Evolutionary conservation across 805 yeast genomes (phyloP).

Genomic region (Maudiozyma bulderi): DNA sequence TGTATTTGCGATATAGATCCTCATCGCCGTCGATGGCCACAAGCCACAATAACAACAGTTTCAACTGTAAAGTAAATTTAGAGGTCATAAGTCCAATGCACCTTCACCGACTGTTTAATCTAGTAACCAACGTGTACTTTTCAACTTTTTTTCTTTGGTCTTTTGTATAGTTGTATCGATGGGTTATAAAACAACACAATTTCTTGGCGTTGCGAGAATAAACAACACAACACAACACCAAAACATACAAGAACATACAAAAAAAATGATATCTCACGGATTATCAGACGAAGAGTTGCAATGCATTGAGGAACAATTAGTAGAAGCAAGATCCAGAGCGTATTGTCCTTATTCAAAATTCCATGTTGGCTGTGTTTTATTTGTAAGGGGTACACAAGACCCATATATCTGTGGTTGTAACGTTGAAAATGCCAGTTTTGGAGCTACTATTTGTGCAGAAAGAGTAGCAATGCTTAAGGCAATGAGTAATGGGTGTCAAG

Average conservation of each 20-base stretch:
- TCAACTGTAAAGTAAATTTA: not conserved
- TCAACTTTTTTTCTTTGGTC: too few species aligned
- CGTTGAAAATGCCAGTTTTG: conserved; percentile 88
- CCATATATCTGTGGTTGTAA: conserved; percentile 64
- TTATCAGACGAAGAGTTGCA: conserved; percentile 16
- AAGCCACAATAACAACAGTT: conserved; percentile 11
- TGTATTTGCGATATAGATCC: conserved; percentile 5
- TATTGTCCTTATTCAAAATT: conserved; percentile 42
- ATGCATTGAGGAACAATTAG: conserved; percentile 21
- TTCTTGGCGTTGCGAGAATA: too few species aligned
- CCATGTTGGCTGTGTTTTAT: conserved; percentile 68
- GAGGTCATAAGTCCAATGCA: not conserved
- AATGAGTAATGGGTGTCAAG: conserved; percentile 14
- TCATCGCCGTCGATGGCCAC: conserved; percentile 18
- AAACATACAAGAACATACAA: not conserved
- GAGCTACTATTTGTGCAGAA: conserved; percentile 71
- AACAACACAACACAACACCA: not conserved
- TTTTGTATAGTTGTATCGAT: too few species aligned
- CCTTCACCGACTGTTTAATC: too few species aligned
- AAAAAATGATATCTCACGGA: not conserved
- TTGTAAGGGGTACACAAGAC: conserved; percentile 36
- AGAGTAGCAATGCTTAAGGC: conserved; percentile 55
- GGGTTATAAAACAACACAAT: too few species aligned
- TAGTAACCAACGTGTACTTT: too few species aligned
- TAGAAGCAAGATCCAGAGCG: conserved; percentile 33